Base-by-base conservation (phyloP, 176 grass and related monocot species). In the Lolium multiflorum region DNA sequence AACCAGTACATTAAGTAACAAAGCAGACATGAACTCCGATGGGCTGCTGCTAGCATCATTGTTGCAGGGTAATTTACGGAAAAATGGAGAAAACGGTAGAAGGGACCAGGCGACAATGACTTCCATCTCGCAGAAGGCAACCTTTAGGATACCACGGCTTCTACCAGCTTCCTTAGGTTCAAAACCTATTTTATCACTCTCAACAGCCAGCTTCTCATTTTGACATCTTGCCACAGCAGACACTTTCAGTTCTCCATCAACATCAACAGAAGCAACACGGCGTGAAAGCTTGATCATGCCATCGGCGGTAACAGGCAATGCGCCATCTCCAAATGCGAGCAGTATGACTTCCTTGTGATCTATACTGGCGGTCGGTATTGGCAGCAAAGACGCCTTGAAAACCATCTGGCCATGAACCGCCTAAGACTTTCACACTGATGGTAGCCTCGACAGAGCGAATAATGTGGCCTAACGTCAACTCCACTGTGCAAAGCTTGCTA, bases 31-130 rank as follows among this genome's bases (percentile, higher is more conserved):
- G 18, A 35, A 59, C 56, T 59, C 20, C n/a, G 20, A 59, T 10
- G 56, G 20, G 56, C 20, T n/a, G 55, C 17, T 9, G 55, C 55
- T 57, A 22, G 2, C 57, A 60, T 17, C 57, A 60, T 22, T 4
- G 57, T 11, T 0, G 20, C 57, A 60, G 57, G 57, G 31, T 69
- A 20, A 9, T 7, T 10, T 0, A 17, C 15, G 31, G 3, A 3
- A 1, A 39, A 69, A 20, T 41, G 66, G 66, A 18, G 15, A 10
- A 69, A 7, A 69, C 31, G 66, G 17, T 17, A 69, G 66, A 69
- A 69, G 66, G 66, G 66, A 69, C 66, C 66, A 69, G 8, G 66
- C 35, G 37, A 11, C 35, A 18, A 18, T 69, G 66, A 69, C 65
- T 68, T 68, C 65, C 65, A 68, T 68, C 15, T 69, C 66, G 16